Evolutionary conservation across 805 yeast genomes (phyloP).

Genomic region (Grigorovia yakushimaensis): DNA sequence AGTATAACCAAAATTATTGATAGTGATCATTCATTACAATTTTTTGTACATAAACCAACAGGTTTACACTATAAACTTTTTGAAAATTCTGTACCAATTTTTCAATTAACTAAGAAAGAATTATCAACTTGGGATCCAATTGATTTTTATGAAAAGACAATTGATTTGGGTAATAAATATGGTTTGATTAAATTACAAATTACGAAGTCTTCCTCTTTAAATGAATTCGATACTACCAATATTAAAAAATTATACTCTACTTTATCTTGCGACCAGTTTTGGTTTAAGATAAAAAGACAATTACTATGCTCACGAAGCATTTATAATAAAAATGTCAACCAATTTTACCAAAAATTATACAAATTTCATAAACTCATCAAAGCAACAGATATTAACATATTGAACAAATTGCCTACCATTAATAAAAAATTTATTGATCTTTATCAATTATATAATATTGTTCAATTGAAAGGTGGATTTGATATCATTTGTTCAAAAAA

Average conservation of each 20-base stretch:
- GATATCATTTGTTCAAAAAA: conserved; percentile 52
- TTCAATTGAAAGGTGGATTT: conserved; percentile 58
- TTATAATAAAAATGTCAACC: conserved; percentile 35
- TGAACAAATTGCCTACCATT: conserved; percentile 47
- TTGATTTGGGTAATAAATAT: conserved; percentile 17
- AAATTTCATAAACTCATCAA: conserved; percentile 30
- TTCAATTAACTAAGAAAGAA: conserved; percentile 8
- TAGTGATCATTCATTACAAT: neutral
- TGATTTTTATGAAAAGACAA: conserved; percentile 14
- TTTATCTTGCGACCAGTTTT: conserved; percentile 16
- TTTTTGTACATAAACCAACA: neutral
- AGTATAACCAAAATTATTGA: neutral
- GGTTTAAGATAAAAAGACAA: conserved; percentile 23
- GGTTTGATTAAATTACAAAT: conserved; percentile 19
- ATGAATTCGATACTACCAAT: neutral
- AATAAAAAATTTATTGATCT: conserved; percentile 60
- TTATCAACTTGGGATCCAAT: conserved; percentile 14
- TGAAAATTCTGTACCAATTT: conserved; percentile 18
- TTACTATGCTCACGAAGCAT: conserved; percentile 20
- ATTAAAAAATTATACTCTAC: neutral
- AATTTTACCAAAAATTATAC: conserved; percentile 39
- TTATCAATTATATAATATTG: conserved; percentile 47
- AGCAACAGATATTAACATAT: conserved; percentile 12
- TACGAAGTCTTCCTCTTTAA: neutral
- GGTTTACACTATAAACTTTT: conserved; percentile 13